Percentiles rank a stretch among this genome's conserved stretches.
Evolutionary conservation across 225 moss, liverwort and hornwort genomes (phyloP).

Genomic region (Marchantia paleacea): DNA sequence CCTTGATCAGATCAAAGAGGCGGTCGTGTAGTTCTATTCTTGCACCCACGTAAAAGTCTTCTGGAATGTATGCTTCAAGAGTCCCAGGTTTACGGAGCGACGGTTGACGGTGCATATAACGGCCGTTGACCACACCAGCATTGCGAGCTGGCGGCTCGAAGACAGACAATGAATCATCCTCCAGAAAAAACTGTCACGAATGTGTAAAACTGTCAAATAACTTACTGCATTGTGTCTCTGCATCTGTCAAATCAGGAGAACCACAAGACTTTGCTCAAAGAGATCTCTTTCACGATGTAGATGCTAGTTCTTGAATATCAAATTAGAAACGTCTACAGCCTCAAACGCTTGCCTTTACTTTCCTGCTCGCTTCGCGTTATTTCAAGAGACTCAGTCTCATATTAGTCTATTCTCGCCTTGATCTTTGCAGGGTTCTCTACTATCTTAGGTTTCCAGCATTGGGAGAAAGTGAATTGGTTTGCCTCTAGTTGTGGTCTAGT

Average conservation of each 20-base stretch:
- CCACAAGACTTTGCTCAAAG: background rate
- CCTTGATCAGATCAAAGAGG: constrained; percentile 65
- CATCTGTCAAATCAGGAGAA: background rate
- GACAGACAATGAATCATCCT: constrained; percentile 69
- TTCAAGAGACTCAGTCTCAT: too few relatives aligned
- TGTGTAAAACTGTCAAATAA: background rate
- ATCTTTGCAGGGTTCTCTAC: too few relatives aligned
- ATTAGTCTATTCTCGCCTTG: too few relatives aligned
- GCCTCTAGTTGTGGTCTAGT: too few relatives aligned
- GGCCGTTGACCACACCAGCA: constrained; percentile 62
- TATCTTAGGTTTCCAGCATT: too few relatives aligned
- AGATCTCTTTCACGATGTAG: too few relatives aligned
- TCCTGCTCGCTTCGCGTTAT: too few relatives aligned
- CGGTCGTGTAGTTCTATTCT: constrained; percentile 55
- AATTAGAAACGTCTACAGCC: too few relatives aligned
- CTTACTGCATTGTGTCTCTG: background rate
- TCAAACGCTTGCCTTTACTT: too few relatives aligned
- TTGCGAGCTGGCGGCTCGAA: constrained; percentile 81
- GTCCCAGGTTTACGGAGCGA: constrained; percentile 53
- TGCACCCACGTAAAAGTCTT: constrained; percentile 69
- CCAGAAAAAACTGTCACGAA: constrained; percentile 52
- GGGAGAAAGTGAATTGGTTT: too few relatives aligned
- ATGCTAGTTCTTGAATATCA: too few relatives aligned
- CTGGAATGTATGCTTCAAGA: constrained; percentile 40
- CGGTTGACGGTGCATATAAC: constrained; percentile 63